phyloP scores from a whole-genome alignment of 768 basidiomycete genomes.

The Dioszegia aurantiaca region DNA sequence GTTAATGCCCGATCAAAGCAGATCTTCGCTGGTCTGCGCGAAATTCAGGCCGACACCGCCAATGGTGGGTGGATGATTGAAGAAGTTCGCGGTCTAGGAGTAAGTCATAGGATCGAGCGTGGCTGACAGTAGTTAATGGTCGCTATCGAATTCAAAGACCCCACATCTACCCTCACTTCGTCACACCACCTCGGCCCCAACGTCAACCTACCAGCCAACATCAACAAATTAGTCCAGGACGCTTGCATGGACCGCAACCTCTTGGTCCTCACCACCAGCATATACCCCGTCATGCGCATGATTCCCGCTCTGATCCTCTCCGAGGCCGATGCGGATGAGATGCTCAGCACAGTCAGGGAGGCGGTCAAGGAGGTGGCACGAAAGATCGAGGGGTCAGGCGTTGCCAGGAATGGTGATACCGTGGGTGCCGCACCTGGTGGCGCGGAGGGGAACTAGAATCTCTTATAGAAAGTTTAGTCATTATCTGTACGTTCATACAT shows the following conservation, averaged over 20 bases:
- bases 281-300: conserved; percentile 58
- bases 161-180: conserved; percentile 51
- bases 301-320: conserved; percentile 87
- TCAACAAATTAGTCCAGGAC: conserved; percentile 70
- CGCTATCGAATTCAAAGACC: conserved; percentile 61
- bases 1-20: conserved; percentile 74
- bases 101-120: conserved; percentile 8
- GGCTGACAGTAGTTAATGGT: conserved; percentile 64
- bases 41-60: conserved; percentile 59
- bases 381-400: conserved; percentile 7
- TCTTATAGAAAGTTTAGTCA: no score
- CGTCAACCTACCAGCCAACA: conserved; percentile 53
- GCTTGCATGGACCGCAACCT: conserved; percentile 82
- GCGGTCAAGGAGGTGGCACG: conserved; percentile 40
- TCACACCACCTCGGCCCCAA: conserved; percentile 15
- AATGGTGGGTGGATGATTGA: conserved; percentile 63
- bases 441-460: conserved; percentile 6
- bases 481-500: neutral
- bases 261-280: conserved; percentile 79
- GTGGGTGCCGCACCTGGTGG: conserved; percentile 2
- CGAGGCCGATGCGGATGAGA: conserved; percentile 67
- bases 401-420: neutral
- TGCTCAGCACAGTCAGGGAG: conserved; percentile 54
- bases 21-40: conserved; percentile 64
- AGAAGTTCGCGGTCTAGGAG: conserved; percentile 80